Percentiles rank a stretch among this genome's conserved stretches.
Conservation (phyloP, 108 stramenopile genomes). For the Asterionellopsis glacialis region DNA sequence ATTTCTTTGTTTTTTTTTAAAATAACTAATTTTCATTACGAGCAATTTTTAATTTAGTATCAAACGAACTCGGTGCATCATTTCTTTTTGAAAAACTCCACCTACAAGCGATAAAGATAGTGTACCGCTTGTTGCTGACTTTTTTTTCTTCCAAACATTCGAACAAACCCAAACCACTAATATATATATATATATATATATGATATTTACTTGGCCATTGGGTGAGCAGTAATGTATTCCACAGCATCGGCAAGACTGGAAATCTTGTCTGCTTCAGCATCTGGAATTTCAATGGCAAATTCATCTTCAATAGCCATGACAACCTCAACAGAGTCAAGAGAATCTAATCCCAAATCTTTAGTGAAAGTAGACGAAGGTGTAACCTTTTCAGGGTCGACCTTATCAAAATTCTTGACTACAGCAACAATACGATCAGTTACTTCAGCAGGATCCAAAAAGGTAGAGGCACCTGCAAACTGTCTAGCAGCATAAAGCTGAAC, state of each 20-base stretch:
- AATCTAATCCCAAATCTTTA: slow-evolving; percentile 97
- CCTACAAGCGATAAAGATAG: too few relatives aligned
- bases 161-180: too few relatives aligned
- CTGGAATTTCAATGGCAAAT: slow-evolving; percentile 99
- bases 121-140: too few relatives aligned
- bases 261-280: slow-evolving; percentile 99
- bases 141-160: too few relatives aligned
- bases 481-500: slow-evolving; percentile 48
- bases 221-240: slow-evolving; percentile 90
- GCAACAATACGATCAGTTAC: slow-evolving; percentile 90
- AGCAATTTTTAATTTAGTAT: too few relatives aligned
- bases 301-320: slow-evolving; percentile 99
- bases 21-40: too few relatives aligned
- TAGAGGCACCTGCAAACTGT: slow-evolving; percentile 26
- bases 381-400: slow-evolving; percentile 91
- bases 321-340: slow-evolving; percentile 97
- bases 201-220: slow-evolving; percentile 85
- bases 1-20: too few relatives aligned
- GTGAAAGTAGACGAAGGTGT: slow-evolving; percentile 80
- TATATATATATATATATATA: too few relatives aligned
- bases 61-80: too few relatives aligned
- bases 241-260: slow-evolving; percentile 88
- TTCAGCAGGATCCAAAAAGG: slow-evolving; percentile 92
- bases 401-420: slow-evolving; percentile 99
- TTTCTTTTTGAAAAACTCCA: too few relatives aligned